Percentiles rank a stretch among this genome's conserved stretches.
Evolutionary conservation across 2,329 filamentous ascomycete genomes (phyloP).

Genomic region (Sordariomycetes sp.): DNA sequence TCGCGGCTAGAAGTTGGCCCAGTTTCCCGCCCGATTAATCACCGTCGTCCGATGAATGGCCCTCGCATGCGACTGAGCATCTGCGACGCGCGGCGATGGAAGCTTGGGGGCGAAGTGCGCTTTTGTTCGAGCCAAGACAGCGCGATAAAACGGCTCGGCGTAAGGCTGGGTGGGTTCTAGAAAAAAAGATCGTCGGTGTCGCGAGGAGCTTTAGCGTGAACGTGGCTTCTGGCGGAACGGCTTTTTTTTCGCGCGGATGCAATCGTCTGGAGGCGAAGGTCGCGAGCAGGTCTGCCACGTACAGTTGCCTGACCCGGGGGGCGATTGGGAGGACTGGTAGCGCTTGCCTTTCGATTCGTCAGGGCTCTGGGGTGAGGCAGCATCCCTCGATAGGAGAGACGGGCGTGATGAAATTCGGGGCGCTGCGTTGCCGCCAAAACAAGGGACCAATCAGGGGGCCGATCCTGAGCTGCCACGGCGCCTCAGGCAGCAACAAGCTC

Average conservation of each 20-base stretch:
- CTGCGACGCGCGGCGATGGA: neutral
- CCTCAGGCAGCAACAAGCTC: conserved; percentile 2
- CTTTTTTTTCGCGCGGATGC: neutral
- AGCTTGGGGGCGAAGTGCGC: neutral
- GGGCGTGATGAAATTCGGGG: conserved; percentile 1
- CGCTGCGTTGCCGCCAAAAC: conserved; percentile 3
- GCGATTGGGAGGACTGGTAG: neutral
- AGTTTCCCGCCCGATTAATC: conserved; percentile 20
- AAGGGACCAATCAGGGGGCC: conserved; percentile 1
- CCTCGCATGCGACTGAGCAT: conserved; percentile 1
- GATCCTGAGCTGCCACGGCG: neutral
- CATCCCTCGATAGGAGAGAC: conserved; percentile 2
- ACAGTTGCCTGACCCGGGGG: neutral
- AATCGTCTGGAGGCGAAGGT: neutral
- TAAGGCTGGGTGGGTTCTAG: neutral
- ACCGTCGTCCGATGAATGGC: conserved; percentile 28
- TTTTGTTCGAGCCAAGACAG: no score
- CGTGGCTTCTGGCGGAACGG: neutral
- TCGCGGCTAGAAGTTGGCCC: neutral
- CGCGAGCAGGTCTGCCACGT: neutral
- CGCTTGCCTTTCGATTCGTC: neutral
- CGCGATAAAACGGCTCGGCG: neutral
- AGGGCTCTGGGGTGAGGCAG: neutral
- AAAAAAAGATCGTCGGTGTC: neutral
- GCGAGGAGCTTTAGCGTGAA: neutral